Conservation (phyloP, 352 stramenopile species). For the Pilasporangium apinafurcum region DNA sequence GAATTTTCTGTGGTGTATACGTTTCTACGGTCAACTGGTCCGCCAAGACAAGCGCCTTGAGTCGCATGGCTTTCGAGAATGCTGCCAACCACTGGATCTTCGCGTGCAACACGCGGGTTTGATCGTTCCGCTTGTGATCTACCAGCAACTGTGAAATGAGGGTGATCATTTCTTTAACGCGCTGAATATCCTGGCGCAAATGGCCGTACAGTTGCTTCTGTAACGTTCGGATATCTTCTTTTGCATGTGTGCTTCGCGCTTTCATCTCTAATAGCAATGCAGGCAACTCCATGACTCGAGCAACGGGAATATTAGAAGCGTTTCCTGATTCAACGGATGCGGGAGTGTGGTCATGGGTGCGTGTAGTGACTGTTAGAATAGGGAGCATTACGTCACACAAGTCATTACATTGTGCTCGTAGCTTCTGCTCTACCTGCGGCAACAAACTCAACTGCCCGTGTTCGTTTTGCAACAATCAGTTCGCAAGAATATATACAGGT, state of each 20-base stretch:
- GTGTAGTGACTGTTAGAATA: slow-evolving; percentile 1
- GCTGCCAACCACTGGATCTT: slow-evolving; percentile 23
- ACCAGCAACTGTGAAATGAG: slow-evolving; percentile 12
- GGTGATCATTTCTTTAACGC: slow-evolving; percentile 14
- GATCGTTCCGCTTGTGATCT: slow-evolving; percentile 25
- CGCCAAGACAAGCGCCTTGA: slow-evolving; percentile 20
- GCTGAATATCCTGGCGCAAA: slow-evolving; percentile 11
- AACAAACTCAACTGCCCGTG: slow-evolving; percentile 23
- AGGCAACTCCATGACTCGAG: slow-evolving; percentile 21
- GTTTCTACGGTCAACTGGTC: slow-evolving; percentile 23
- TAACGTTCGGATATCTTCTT: slow-evolving; percentile 1
- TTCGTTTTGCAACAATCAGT: too few relatives aligned
- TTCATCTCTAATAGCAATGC: slow-evolving; percentile 24
- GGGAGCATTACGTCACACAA: slow-evolving; percentile 26
- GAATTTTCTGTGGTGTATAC: slow-evolving; percentile 14
- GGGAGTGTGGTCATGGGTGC: neutral
- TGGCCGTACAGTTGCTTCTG: slow-evolving; percentile 7
- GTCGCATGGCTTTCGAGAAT: slow-evolving; percentile 14
- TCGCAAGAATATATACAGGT: neutral
- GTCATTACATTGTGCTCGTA: slow-evolving; percentile 19
- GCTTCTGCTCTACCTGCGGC: slow-evolving; percentile 17
- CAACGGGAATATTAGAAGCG: slow-evolving; percentile 2
- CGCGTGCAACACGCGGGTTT: slow-evolving; percentile 15
- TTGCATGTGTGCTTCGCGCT: slow-evolving; percentile 9
- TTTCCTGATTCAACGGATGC: neutral